Evolutionary conservation across 2,329 filamentous ascomycete genomes (phyloP), one percentile per base, ranked within the genome.

Genomic region (Sporothrix humicola): DNA sequence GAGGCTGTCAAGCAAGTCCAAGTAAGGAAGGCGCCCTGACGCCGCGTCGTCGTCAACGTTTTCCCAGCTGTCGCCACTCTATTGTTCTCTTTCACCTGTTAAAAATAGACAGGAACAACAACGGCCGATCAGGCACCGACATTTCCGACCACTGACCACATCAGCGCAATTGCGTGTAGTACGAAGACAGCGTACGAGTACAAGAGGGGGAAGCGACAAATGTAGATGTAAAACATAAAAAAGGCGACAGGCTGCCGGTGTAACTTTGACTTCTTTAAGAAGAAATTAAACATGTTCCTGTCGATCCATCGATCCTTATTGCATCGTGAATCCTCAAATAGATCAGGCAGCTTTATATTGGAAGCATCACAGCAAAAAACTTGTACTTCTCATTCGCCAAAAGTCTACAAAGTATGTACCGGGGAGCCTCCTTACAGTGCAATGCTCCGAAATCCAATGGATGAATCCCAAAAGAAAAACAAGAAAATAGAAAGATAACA

Each of bases 101-200:
- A 46, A 54, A 70, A 58, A 70, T 70, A 70, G 68, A 70, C 61
- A 63, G 42, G 42, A 13, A 23, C 20, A 42, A 44, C 20, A 42
- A 15, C n/a, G 31, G 50, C 68, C 50, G 68, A 70, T 70, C 68
- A 70, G 68, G 68, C 68, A 70, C 68, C 68, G n/a, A 54, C 48
- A 70, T 70, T 70, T 58, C 65, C 46, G 31, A 42, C 46, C 15
- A 37, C 10, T 46, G 37, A 17, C 4, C 3, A 10, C 20, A 7
- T 13, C n/a, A 5, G 10, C 59, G 8, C 31, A 68, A 50, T 48
- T 10, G 20, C 37, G 13, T 23, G 59, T 63, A 17, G 37, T 63
- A 46, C n/a, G 59, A 26, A 17, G 15, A 12, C 56, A 17, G 20
- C 10, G 59, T 65, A 46, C 61, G 61, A 26, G 37, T 26, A n/a